A percentile compares a stretch with the other conserved stretches of the same genome.
phyloP scores from a whole-genome alignment of 768 basidiomycete genomes.

The Podaxis sp. region DNA sequence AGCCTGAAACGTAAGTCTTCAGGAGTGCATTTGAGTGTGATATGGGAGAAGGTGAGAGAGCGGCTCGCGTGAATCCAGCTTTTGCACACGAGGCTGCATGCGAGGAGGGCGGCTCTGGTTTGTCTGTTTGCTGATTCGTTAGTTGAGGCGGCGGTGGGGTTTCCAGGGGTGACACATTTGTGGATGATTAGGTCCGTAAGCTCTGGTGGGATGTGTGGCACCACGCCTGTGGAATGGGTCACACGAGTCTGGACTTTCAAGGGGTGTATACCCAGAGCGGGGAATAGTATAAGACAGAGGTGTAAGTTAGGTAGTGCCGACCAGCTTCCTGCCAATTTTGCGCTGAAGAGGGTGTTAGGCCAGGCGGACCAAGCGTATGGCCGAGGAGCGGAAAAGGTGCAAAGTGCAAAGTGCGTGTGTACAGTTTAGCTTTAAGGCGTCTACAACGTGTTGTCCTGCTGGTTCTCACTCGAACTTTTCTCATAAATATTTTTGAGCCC shows the following conservation, averaged over 20 bases:
- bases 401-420: too few relatives aligned
- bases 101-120: conserved; percentile 11
- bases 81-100: conserved; percentile 25
- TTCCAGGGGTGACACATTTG: neutral
- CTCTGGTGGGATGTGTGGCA: conserved; percentile 3
- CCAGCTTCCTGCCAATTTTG: neutral
- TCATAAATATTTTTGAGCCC: neutral
- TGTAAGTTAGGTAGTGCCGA: neutral
- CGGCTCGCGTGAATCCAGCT: conserved; percentile 22
- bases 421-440: neutral
- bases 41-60: neutral
- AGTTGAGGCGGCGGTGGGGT: neutral
- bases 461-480: neutral
- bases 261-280: too few relatives aligned
- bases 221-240: neutral
- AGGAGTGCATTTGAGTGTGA: neutral
- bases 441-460: neutral
- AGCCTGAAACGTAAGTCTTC: neutral
- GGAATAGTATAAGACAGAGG: too few relatives aligned
- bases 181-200: conserved; percentile 8
- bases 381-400: neutral
- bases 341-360: neutral
- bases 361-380: neutral
- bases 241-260: too few relatives aligned
- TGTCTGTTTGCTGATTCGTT: neutral